Evolutionary conservation across 2,329 filamentous ascomycete genomes (phyloP).

Genomic region (Ophiostoma triangulosporum): DNA sequence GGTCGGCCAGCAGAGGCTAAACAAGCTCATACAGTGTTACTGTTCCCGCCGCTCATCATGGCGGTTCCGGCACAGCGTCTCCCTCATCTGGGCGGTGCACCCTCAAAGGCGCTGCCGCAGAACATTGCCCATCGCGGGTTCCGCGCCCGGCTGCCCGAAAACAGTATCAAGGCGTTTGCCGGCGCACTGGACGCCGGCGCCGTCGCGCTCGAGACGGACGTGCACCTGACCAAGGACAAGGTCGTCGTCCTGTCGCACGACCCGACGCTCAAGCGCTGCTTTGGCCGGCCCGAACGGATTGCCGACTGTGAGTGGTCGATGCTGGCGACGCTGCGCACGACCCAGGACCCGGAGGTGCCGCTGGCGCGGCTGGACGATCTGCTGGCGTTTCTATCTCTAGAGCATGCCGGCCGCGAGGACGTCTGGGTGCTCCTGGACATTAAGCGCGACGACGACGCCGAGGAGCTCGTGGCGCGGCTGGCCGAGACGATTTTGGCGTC

Average conservation of each 20-base stretch:
- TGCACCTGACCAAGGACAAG: conserved; percentile 70
- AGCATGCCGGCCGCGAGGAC: conserved; percentile 48
- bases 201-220: conserved; percentile 76
- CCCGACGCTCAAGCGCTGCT: conserved; percentile 64
- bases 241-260: conserved; percentile 84
- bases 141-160: conserved; percentile 70
- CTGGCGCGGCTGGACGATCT: conserved; percentile 67
- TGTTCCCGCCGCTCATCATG: too few species aligned
- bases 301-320: conserved; percentile 66
- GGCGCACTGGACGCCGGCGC: conserved; percentile 25
- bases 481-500: conserved; percentile 47
- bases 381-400: conserved; percentile 54
- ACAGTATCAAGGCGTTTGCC: conserved; percentile 51
- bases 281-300: conserved; percentile 58
- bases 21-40: too few species aligned
- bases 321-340: conserved; percentile 52
- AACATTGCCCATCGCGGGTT: conserved; percentile 69
- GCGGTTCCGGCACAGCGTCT: not conserved
- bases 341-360: conserved; percentile 45
- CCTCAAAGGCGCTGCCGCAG: conserved; percentile 39
- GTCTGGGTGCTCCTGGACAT: conserved; percentile 82
- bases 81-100: not conserved
- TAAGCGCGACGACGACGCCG: conserved; percentile 61
- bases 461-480: conserved; percentile 57
- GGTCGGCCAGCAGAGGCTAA: too few species aligned